Conservation (phyloP, 140 eudicot genomes). For the Oenanthe javanica region DNA sequence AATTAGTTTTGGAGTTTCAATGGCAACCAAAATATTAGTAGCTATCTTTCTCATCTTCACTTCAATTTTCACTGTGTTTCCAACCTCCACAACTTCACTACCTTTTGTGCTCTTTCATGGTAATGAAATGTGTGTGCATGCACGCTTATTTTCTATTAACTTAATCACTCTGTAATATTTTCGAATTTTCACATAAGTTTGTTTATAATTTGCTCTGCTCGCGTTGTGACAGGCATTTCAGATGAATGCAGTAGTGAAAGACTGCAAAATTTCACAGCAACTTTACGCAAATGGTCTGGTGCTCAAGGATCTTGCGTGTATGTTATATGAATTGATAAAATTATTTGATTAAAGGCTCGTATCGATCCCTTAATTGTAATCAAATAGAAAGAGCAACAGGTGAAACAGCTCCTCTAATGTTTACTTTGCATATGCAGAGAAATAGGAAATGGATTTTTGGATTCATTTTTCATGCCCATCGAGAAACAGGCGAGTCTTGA, state of each 20-base stretch:
- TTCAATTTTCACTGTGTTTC: conserved; percentile 22
- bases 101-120: conserved; percentile 92
- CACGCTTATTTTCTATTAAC: neutral
- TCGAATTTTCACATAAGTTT: neutral
- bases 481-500: conserved; percentile 41
- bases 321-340: neutral
- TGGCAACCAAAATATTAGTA: conserved; percentile 28
- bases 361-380: neutral
- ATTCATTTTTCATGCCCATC: conserved; percentile 92
- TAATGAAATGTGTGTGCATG: conserved; percentile 4
- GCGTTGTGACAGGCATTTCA: conserved; percentile 42
- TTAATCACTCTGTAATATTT: neutral
- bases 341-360: neutral
- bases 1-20: conserved; percentile 14
- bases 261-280: conserved; percentile 44
- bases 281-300: conserved; percentile 52
- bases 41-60: conserved; percentile 24
- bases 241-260: conserved; percentile 47
- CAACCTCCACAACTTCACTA: conserved; percentile 30
- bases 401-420: neutral
- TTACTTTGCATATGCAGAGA: conserved; percentile 31
- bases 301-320: conserved; percentile 84
- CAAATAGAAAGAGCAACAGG: too few species aligned
- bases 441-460: conserved; percentile 79
- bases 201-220: neutral